A percentile compares a stretch with the other conserved stretches of the same genome.
Conservation (phyloP, 2,329 filamentous ascomycete genomes). For the Capronia americana region DNA sequence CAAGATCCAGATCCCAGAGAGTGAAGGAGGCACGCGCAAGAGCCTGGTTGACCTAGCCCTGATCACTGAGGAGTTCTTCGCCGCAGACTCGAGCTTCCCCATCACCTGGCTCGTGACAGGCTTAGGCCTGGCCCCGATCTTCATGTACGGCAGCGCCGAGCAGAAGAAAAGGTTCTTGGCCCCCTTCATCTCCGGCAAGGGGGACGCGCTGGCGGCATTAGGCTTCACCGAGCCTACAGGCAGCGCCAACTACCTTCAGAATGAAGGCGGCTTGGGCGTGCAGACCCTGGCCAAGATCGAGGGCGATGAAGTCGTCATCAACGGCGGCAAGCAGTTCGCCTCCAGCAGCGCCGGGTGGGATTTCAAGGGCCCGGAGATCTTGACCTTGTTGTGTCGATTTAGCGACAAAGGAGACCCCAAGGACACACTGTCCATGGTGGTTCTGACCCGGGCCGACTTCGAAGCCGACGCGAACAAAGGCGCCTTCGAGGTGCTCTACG, state of each 20-base stretch:
- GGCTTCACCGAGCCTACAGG: constrained; percentile 60
- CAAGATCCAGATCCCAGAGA: constrained; percentile 54
- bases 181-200: constrained; percentile 54
- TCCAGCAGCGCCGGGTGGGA: constrained; percentile 63
- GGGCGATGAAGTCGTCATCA: constrained; percentile 58
- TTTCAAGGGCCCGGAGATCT: constrained; percentile 57
- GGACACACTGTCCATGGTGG: constrained; percentile 55
- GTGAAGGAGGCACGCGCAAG: constrained; percentile 54
- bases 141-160: constrained; percentile 51
- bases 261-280: constrained; percentile 54
- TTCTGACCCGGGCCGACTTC: constrained; percentile 57
- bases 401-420: constrained; percentile 38
- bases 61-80: constrained; percentile 60
- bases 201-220: constrained; percentile 57
- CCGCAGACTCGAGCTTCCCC: constrained; percentile 56
- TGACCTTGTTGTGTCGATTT: constrained; percentile 58
- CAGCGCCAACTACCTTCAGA: constrained; percentile 60
- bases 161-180: constrained; percentile 52
- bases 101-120: constrained; percentile 61
- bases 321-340: constrained; percentile 62
- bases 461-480: constrained; percentile 48
- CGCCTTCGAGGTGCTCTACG: constrained; percentile 55
- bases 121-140: constrained; percentile 59
- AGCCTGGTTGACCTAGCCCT: constrained; percentile 57
- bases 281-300: constrained; percentile 57